A percentile compares a stretch with the other conserved stretches of the same genome.
These are phyloP conservation scores for Sarcomyxa edulis DNA, from an alignment of 768 basidiomycete species.

Conservation along the genomic window DNA sequence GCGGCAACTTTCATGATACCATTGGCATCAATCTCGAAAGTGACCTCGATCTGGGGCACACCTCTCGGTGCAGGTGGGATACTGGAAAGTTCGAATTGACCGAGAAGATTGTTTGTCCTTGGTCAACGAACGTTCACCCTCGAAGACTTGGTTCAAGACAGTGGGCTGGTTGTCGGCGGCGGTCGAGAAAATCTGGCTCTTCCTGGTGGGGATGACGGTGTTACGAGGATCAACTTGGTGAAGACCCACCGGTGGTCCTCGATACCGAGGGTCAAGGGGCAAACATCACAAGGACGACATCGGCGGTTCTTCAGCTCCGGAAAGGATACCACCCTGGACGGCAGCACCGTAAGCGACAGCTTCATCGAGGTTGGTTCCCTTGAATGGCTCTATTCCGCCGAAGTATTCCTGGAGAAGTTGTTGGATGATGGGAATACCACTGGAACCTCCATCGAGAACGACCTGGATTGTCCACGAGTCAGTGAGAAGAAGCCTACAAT, in stretches of 20 bases:
- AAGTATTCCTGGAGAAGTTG: slow-evolving; percentile 98
- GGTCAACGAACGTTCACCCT: slow-evolving; percentile 95
- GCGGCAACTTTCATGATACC: slow-evolving; percentile 94
- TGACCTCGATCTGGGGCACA: slow-evolving; percentile 95
- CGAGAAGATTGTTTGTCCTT: slow-evolving; percentile 99
- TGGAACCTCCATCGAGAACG: slow-evolving; percentile 94
- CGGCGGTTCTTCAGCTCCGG: slow-evolving; percentile 89
- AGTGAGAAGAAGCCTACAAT: background rate
- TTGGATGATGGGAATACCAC: slow-evolving; percentile 99
- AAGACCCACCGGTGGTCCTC: slow-evolving; percentile 98
- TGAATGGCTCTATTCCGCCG: slow-evolving; percentile 93
- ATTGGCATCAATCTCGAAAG: slow-evolving; percentile 93
- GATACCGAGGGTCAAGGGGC: slow-evolving; percentile 96
- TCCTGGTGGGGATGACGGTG: slow-evolving; percentile 97
- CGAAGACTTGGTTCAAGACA: slow-evolving; percentile 94
- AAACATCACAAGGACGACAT: slow-evolving; percentile 96
- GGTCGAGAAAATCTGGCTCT: slow-evolving; percentile 89
- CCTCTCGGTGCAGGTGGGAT: slow-evolving; percentile 96
- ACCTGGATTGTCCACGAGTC: slow-evolving; percentile 34
- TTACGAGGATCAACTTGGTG: slow-evolving; percentile 97
- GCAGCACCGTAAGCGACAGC: slow-evolving; percentile 99
- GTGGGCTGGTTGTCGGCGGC: slow-evolving; percentile 92
- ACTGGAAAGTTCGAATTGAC: slow-evolving; percentile 90
- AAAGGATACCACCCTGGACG: slow-evolving; percentile 97
- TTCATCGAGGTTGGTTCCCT: slow-evolving; percentile 99